A percentile compares a stretch with the other conserved stretches of the same genome.
Evolutionary conservation across 2,329 filamentous ascomycete genomes (phyloP).

Genomic region (Chrysoporthe cubensis): DNA sequence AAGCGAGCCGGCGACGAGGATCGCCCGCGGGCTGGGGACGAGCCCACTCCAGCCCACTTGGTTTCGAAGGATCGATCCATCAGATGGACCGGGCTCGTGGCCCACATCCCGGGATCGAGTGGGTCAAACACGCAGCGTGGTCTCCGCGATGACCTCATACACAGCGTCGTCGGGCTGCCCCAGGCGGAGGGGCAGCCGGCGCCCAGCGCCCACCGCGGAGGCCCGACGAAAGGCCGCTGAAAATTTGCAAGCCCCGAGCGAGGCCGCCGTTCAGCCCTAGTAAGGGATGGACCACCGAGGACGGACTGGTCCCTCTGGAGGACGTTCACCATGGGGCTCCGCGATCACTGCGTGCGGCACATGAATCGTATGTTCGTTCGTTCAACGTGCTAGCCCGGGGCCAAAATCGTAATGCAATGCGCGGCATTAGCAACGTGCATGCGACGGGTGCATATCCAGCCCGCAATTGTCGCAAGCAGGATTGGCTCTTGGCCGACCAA

Average conservation of each 20-base stretch:
- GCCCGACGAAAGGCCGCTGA: not conserved
- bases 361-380: no score
- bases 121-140: conserved; percentile 3
- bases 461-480: not conserved
- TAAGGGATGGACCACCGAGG: not conserved
- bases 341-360: no score
- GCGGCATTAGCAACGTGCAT: not conserved
- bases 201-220: not conserved
- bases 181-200: not conserved
- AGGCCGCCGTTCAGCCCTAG: not conserved
- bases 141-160: conserved; percentile 7
- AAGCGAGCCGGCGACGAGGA: conserved; percentile 10
- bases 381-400: no score
- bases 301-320: not conserved
- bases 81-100: not conserved
- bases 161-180: not conserved
- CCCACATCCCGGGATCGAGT: not conserved
- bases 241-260: not conserved
- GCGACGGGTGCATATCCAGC: not conserved
- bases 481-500: not conserved
- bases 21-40: conserved; percentile 16
- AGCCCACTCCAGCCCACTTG: conserved; percentile 6
- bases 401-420: not conserved
- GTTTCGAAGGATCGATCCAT: not conserved
- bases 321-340: no score